Base-by-base conservation (phyloP, 495 filamentous ascomycete genomes). In the Penicillium cinerascens region DNA sequence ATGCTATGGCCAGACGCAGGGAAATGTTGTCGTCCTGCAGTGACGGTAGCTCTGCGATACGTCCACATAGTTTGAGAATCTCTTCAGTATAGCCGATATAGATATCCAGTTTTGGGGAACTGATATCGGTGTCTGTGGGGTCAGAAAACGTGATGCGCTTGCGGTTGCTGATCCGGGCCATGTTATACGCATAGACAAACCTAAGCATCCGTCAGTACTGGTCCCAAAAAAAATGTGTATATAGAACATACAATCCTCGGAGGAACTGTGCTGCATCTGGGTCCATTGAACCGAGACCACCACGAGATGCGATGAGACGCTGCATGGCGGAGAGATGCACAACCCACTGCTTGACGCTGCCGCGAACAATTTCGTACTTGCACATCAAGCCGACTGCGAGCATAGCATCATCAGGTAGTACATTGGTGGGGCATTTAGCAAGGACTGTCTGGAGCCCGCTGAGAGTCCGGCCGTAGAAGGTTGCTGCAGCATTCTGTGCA, bases 21-120 rank as follows among this genome's bases (percentile, higher is more conserved):
- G 69, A 59, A 7, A 68, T 17, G 0, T 37, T 42, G 47, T 72
- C 66, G 21, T 55, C 50, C 49, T 42, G 29, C 16, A 74, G 23
- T 1, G 48, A 52, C 23, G 63, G 71, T 5, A 77, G 61, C 22
- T 74, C 67, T 22, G 71, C 63, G 18, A 74, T 74, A 16, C 59
- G 58, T 9, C 67, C 66, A 44, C 70, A 77, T 25, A 72, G 51
- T 49, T 70, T 69, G 16, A 77, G 61, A 6, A 77, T 60, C 17
- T 77, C 68, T 42, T 77, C 73, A 0, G 71, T 75, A 41, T 73
- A 77, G 4, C 73, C 73, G 26, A 75, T 64, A 48, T 77, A 77
- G 25, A 73, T 74, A 44, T 75, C 72, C 15, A 77, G 54, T 51
- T 66, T 71, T 8, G 63, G 68, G 42, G 63, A 44, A 2, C 53